Base-by-base conservation (phyloP, 2,329 filamentous ascomycete genomes). In the Fusarium lateritium region DNA sequence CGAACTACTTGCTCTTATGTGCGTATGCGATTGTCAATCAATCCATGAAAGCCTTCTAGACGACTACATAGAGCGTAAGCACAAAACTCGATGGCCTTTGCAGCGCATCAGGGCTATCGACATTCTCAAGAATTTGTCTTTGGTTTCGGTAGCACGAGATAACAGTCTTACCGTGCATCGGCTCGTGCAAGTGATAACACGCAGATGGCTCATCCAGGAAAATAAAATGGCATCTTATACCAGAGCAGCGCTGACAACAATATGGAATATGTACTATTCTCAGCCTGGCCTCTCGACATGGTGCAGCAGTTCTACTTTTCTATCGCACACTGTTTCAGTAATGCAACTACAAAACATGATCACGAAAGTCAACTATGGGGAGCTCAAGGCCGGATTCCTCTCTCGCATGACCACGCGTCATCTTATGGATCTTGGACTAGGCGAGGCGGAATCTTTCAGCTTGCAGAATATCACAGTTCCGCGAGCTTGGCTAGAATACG, bases 1-100 rank as follows among this genome's bases (percentile, higher is more conserved):
- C 24, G n/a, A 51, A 1, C n/a, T 51, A 3, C 24, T 51, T 0
- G 5, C 17, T 0, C 6, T 51, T 0, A 8, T 22, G 3, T 19
- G 34, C 1, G 38, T 40, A 5, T 17, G 7, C 1, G 34, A 36
- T 17, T 17, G 34, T 8, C 34, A 36, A 6, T 15, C 14, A 7
- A 36, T 36, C 7, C 34, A 36, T 3, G 14, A 36, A 36, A 36
- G 34, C 14, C 15, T 36, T 14, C 14, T 36, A 7, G 13, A 15
- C 14, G 15, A 15, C 7, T 17, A 36, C 34, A 8, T 36, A 2
- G 34, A 36, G 34, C 15, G 14, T 17, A 36, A 17, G 15, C 34
- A 36, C 28, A 28, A 10, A 28, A 28, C 28, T 36, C 7, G 7
- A 15, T 8, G 14, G 14, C 13, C 34, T 36, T 36, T 36, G 34